A percentile compares a stretch with the other conserved stretches of the same genome.
Evolutionary conservation across 345 rosid species (phyloP).

Genomic region (Brassica cretica): DNA sequence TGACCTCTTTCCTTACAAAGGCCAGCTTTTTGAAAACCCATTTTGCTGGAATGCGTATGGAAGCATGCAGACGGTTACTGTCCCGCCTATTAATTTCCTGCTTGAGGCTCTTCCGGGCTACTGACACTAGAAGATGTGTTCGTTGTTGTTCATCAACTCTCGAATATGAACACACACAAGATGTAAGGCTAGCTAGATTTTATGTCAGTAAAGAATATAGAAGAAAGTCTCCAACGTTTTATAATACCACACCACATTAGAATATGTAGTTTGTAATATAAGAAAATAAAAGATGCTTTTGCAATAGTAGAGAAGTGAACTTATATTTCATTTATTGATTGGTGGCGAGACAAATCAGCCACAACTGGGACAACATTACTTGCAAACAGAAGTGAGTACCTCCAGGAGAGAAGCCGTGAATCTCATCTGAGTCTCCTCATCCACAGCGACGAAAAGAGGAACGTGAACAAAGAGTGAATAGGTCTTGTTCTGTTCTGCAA

Average conservation of each 20-base stretch:
- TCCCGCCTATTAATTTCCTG: slow-evolving; percentile 60
- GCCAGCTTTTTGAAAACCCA: slow-evolving; percentile 46
- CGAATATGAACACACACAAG: not conserved
- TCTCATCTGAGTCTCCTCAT: slow-evolving; percentile 91
- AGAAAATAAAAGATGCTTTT: not conserved
- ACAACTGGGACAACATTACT: slow-evolving; percentile 36
- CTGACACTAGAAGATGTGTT: slow-evolving; percentile 24
- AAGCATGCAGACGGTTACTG: slow-evolving; percentile 38
- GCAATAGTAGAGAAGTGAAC: slow-evolving; percentile 20
- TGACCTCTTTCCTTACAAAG: slow-evolving; percentile 65
- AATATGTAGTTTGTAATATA: slow-evolving; percentile 25
- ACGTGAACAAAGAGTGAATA: slow-evolving; percentile 91
- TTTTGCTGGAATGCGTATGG: slow-evolving; percentile 93
- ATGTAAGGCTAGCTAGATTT: slow-evolving; percentile 19
- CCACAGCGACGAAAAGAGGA: slow-evolving; percentile 86
- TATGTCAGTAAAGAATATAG: slow-evolving; percentile 3
- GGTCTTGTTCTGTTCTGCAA: slow-evolving; percentile 76
- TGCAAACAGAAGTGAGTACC: slow-evolving; percentile 70
- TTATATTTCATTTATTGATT: slow-evolving; percentile 30
- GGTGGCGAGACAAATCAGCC: not conserved
- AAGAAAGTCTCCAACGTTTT: not conserved
- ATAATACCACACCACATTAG: slow-evolving; percentile 4
- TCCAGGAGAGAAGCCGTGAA: slow-evolving; percentile 86
- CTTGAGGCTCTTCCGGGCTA: slow-evolving; percentile 43
- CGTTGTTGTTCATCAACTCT: slow-evolving; percentile 13